Base-by-base conservation (phyloP, 163 green algal genomes). In the Volvox carteri region DNA sequence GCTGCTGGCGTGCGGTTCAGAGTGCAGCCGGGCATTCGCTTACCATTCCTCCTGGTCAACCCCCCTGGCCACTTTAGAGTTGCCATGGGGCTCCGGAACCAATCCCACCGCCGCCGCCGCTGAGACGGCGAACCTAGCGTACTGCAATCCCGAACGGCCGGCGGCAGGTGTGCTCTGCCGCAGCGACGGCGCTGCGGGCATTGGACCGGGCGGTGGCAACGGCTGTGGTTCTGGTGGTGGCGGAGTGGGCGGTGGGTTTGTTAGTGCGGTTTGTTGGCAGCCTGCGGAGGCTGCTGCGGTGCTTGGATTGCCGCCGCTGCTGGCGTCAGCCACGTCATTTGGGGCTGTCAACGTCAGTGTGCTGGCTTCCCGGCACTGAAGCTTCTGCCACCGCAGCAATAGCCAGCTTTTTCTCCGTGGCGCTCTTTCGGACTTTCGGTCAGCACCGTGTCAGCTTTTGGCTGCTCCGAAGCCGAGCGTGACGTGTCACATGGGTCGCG, bases 1-100 rank as follows among this genome's bases (percentile, higher is more conserved):
- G 11, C 78, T 97, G 23, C 72, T 97, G 6, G 95, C 95, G 1
- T 95, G 90, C 56, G 95, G 95, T 60, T 96, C 93, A 23, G 95
- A 97, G 74, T 91, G 78, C 21, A 85, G 87, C 4, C 62, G 84
- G 0, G 90, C 92, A 1, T 94, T 90, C 39, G 84, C 90, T 0
- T 97, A 97, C 91, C 85, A 95, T 41, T 92, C 84, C 14, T 77
- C 62, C 28, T 95, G 93, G 92, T 16, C 58, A 1, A 30, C 70
- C 16, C 92, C 92, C 19, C 60, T 95, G 39, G 92, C 73, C 44
- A 65, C 44, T 6, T 18, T 80, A 25, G 73, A 80, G 6, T 1
- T 78, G 39, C 48, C 21, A 7, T 60, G n/a, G 48, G 48, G 50
- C 50, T 52, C 75, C n/a, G n/a, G n/a, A n/a, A n/a, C n/a, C n/a